Base-by-base conservation (phyloP, 805 yeast genomes). In the Yarrowia sp. region DNA sequence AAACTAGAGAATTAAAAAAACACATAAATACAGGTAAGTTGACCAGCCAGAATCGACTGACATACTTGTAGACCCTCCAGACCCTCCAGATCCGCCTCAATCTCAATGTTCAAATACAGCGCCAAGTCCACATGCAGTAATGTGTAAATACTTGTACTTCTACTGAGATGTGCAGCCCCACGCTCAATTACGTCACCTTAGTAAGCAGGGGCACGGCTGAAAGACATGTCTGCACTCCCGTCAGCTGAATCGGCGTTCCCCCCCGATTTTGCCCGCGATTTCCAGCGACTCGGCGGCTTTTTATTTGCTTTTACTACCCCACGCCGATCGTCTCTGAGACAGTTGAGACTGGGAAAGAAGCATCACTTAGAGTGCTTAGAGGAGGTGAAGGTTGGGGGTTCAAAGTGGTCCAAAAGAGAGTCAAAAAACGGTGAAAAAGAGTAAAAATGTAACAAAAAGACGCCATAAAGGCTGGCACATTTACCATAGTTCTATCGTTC, bases 291-390 rank as follows among this genome's bases (percentile, higher is more conserved):
- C 12, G 30, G 17, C n/a, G 24, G 14, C 7, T 9, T 30, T 30
- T 30, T 49, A 49, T 33, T 49, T 49, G 55, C 55, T 49, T 49
- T 49, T 52, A 6, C 10, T 36, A 36, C 42, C 56, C 56, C 56
- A 34, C 42, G 42, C 33, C 33, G 56, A 52, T 36, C 56, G 1
- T 13, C 42, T 52, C 42, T 52, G 56, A 52, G 56, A 52, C 56
- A 46, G 53, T n/a, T 15, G 38, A 30, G 50, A 46, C 50, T 46
- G 34, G 20, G 36, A 30, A 47, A 24, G 19, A 15, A 17, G 24
- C 24, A 17, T 9, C 46, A 10, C 30, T 24, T 24, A 24, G 30
- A 24, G 30, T 24, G n/a, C n/a, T n/a, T n/a, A n/a, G n/a, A n/a
- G n/a, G 30, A 24, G 30, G 3, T 24, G 30, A 24, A 24, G 30